Percentiles rank a stretch among this genome's conserved stretches.
These are phyloP conservation scores for Zopfia rhizophila DNA, from an alignment of 2,329 filamentous ascomycete species.

Conservation along the genomic window DNA sequence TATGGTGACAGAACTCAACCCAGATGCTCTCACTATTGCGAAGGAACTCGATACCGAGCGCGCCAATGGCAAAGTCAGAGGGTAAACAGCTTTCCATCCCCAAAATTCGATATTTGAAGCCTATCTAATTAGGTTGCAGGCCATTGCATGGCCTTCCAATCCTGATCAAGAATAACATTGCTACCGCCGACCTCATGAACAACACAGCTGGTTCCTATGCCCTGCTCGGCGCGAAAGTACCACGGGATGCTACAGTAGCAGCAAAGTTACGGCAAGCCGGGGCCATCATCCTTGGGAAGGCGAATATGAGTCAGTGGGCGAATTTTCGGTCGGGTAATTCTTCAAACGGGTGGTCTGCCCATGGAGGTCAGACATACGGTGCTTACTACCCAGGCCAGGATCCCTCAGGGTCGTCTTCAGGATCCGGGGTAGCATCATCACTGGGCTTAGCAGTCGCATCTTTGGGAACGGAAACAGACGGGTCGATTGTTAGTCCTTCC, in stretches of 20 bases:
- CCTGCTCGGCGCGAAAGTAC: conserved; percentile 67
- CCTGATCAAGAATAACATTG: conserved; percentile 75
- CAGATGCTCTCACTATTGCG: conserved; percentile 64
- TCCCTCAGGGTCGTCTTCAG: conserved; percentile 70
- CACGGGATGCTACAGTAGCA: conserved; percentile 68
- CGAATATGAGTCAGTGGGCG: conserved; percentile 73
- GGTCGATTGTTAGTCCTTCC: conserved; percentile 70
- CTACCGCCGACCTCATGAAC: conserved; percentile 70
- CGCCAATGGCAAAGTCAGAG: conserved; percentile 56
- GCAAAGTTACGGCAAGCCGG: conserved; percentile 70
- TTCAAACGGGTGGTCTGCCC: conserved; percentile 71
- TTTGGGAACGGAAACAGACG: conserved; percentile 71
- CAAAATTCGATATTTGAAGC: conserved; percentile 9
- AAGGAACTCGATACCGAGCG: conserved; percentile 60
- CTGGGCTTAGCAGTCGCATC: conserved; percentile 69
- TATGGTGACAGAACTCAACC: conserved; percentile 66
- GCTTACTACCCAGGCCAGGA: conserved; percentile 72
- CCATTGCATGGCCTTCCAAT: conserved; percentile 73
- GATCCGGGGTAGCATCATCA: conserved; percentile 69
- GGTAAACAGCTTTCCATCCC: conserved; percentile 41
- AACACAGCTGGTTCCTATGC: conserved; percentile 73
- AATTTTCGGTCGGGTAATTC: conserved; percentile 68
- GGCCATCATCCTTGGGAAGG: conserved; percentile 73
- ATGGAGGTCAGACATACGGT: conserved; percentile 70
- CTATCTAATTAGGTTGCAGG: conserved; percentile 33